A percentile compares a stretch with the other conserved stretches of the same genome.
Conservation (phyloP, 768 basidiomycete species). For the Floccularia luteovirens region DNA sequence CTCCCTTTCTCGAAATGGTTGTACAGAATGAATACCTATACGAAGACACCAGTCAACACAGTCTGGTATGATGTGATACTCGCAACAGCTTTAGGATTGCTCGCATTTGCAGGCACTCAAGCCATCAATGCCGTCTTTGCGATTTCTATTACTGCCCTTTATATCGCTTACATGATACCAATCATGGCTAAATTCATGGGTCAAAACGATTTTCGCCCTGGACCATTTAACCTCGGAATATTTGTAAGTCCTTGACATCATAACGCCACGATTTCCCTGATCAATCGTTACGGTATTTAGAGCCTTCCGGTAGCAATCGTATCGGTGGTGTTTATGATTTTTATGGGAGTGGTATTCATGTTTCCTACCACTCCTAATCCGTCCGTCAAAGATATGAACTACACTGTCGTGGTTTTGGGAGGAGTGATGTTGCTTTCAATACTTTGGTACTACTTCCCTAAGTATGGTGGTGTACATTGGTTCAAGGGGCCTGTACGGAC, state of each 20-base stretch:
- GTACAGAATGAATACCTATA: constrained; percentile 49
- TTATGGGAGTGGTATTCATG: constrained; percentile 55
- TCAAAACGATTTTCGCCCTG: constrained; percentile 42
- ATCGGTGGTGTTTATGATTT: constrained; percentile 59
- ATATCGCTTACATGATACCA: constrained; percentile 47
- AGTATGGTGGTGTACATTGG: constrained; percentile 72
- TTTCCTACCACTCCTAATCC: constrained; percentile 57
- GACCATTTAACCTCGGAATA: constrained; percentile 45
- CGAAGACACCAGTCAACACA: constrained; percentile 54
- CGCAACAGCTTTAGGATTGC: constrained; percentile 43
- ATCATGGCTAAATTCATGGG: constrained; percentile 42
- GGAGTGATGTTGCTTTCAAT: constrained; percentile 53
- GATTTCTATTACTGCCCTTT: constrained; percentile 33
- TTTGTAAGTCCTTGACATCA: constrained; percentile 11
- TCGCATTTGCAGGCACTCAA: constrained; percentile 51
- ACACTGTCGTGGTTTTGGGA: constrained; percentile 60
- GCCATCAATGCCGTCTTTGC: constrained; percentile 58
- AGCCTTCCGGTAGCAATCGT: constrained; percentile 51
- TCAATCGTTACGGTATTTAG: constrained; percentile 17
- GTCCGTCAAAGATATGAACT: constrained; percentile 54
- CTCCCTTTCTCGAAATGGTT: constrained; percentile 58
- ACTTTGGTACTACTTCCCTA: constrained; percentile 64
- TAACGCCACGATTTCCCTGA: not conserved
- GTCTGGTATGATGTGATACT: constrained; percentile 44
- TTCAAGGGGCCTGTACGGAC: constrained; percentile 60